Evolutionary conservation across 2,329 filamentous ascomycete species (phyloP), one percentile per base, ranked within the genome.

Genomic region (Rutstroemia sp.): DNA sequence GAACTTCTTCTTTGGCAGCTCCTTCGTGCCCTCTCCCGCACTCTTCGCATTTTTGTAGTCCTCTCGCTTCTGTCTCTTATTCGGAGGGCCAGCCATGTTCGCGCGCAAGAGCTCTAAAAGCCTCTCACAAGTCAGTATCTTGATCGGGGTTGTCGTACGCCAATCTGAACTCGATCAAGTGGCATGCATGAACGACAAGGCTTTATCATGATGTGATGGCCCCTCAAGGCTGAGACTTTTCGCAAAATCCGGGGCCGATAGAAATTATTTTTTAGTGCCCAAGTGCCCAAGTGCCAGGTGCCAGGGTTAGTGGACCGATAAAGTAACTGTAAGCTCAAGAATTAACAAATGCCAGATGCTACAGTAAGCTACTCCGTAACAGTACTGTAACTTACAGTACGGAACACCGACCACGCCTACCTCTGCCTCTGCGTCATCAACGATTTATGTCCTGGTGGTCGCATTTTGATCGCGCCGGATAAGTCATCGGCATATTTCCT

Each of bases 1-100:
- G 75, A 94, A 96, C 75, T 88, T 92, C 78, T 99, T 99, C 73
- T 89, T 87, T 9, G 94, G 94, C 66, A 96, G 74, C 65, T 69
- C 65, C 30, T 61, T 63, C 17, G 60, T 62, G 8, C 57, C 60
- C 21, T 73, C 76, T 67, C 80, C 76, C 60, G 80, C 74, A 39
- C 73, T 73, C 51, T 78, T 77, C 53, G 76, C 73, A 55, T 77
- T 77, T 64, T 81, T 83, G 68, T 87, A 88, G 58, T 80, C 79
- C 57, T 83, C 79, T 62, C 87, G 83, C 74, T 84, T 85, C 65
- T 82, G 78, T 58, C 77, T 78, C 69, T 87, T 88, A 58, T 76
- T 79, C 45, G 77, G 67, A 45, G 73, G 71, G 17, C 69, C 71
- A 25, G 69, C 66, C 76, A 78, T 78, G 5, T 25, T 56, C 17